Percentiles rank a stretch among this genome's conserved stretches.
phyloP scores from a whole-genome alignment of 768 basidiomycete genomes.

The Filobasidium floriforme region DNA sequence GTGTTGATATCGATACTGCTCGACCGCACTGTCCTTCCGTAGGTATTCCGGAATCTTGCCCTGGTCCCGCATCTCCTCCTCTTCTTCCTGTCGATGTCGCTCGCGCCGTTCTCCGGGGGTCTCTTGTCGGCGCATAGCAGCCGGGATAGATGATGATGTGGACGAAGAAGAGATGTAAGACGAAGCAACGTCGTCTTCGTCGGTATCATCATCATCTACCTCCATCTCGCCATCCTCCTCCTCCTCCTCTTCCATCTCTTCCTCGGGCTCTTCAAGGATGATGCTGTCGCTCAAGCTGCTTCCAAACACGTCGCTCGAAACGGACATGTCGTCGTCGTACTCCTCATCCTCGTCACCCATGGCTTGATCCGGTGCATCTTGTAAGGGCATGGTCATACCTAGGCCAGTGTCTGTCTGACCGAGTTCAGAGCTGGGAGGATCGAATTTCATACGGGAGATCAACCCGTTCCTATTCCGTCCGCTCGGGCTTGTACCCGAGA shows the following conservation, averaged over 20 bases:
- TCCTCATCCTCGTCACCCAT: conserved; percentile 14
- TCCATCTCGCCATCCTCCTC: background rate
- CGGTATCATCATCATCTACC: conserved; percentile 7
- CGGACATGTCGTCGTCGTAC: background rate
- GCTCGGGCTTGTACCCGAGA: conserved; percentile 1
- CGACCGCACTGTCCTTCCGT: conserved; percentile 14
- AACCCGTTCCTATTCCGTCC: conserved; percentile 9
- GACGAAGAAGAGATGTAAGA: background rate
- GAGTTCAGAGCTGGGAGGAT: background rate
- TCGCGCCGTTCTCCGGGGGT: conserved; percentile 9
- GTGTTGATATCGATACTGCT: conserved; percentile 14
- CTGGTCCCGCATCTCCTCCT: conserved; percentile 4
- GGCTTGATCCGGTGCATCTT: conserved; percentile 16
- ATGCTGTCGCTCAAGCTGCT: background rate
- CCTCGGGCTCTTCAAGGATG: conserved; percentile 9
- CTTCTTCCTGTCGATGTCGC: conserved; percentile 7
- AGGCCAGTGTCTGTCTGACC: background rate
- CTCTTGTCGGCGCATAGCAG: background rate
- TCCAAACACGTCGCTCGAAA: background rate
- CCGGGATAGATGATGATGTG: background rate
- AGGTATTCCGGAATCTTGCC: conserved; percentile 18
- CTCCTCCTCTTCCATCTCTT: conserved; percentile 6
- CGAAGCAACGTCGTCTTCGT: conserved; percentile 12
- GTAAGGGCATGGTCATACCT: background rate
- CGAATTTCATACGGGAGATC: conserved; percentile 1